These are phyloP conservation scores for Obelidium mucronatum DNA, from an alignment of 192 early-diverging fungal genomes.

Conservation along the genomic window DNA sequence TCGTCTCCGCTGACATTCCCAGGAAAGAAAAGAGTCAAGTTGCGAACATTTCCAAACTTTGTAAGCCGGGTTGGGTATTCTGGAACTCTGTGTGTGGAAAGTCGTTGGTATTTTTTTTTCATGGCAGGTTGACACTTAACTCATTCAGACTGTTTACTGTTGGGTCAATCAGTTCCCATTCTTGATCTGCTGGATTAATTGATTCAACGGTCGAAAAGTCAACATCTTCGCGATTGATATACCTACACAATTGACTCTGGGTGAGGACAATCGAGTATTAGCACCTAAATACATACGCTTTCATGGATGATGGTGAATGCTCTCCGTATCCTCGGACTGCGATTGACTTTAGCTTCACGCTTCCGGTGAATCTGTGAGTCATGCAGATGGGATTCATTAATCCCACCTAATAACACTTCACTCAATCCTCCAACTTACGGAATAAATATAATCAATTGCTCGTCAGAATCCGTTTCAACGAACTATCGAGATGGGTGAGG, in stretches of 20 bases:
- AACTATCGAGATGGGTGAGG: constrained; percentile 37
- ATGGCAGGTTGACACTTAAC: too few relatives aligned
- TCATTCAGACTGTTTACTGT: constrained; percentile 23
- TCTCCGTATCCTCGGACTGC: constrained; percentile 74
- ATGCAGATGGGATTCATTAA: neutral
- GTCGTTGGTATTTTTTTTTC: too few relatives aligned
- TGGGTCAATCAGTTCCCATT: constrained; percentile 78
- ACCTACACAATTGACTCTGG: constrained; percentile 62
- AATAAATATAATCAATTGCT: constrained; percentile 87
- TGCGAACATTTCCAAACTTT: constrained; percentile 80
- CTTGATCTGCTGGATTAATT: constrained; percentile 72
- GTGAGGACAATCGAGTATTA: too few relatives aligned
- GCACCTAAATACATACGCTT: constrained; percentile 66
- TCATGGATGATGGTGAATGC: constrained; percentile 71
- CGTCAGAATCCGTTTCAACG: constrained; percentile 87
- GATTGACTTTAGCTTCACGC: constrained; percentile 91
- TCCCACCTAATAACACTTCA: constrained; percentile 11
- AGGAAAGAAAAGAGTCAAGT: constrained; percentile 83
- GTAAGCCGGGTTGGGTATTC: constrained; percentile 65
- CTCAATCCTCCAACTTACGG: constrained; percentile 64
- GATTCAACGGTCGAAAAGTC: constrained; percentile 87
- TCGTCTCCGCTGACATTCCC: constrained; percentile 76
- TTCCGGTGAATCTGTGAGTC: constrained; percentile 76
- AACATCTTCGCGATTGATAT: constrained; percentile 87
- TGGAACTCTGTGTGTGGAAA: constrained; percentile 62